Conservation (phyloP, 1,284 basidiomycete species). For the Sparassis latifolia region DNA sequence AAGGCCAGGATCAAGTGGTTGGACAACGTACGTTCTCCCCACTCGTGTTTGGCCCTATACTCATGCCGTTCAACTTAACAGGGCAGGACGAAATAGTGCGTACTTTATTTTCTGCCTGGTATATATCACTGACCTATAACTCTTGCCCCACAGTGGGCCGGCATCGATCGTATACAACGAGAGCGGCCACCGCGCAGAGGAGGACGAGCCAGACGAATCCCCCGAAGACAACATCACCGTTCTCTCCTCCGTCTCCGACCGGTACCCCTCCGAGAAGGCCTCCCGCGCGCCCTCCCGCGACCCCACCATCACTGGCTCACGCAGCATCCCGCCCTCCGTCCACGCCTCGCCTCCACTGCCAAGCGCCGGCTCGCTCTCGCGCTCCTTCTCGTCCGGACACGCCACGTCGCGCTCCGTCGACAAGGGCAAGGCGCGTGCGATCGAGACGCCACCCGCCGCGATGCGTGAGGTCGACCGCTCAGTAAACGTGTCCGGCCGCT, state of each 20-base stretch:
- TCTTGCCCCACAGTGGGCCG: conserved; percentile 44
- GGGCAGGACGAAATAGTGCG: conserved; percentile 62
- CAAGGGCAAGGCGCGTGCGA: conserved; percentile 24
- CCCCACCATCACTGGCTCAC: conserved; percentile 10
- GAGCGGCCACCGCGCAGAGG: conserved; percentile 63
- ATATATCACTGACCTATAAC: conserved; percentile 6
- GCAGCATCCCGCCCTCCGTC: conserved; percentile 16
- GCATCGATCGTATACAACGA: conserved; percentile 77
- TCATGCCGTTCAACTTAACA: conserved; percentile 16
- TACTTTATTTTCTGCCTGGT: conserved; percentile 5
- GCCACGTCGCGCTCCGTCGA: conserved; percentile 9
- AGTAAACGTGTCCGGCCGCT: conserved; percentile 22
- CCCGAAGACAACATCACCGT: conserved; percentile 25
- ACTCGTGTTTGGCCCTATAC: background rate
- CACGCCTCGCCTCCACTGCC: conserved; percentile 14
- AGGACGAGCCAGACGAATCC: conserved; percentile 46
- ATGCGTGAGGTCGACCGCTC: conserved; percentile 20
- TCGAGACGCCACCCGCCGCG: conserved; percentile 8
- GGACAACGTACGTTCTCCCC: conserved; percentile 48
- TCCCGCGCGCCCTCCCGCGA: conserved; percentile 27
- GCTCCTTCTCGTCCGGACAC: conserved; percentile 10
- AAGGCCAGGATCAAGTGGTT: conserved; percentile 75
- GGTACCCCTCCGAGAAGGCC: conserved; percentile 13
- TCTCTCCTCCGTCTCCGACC: conserved; percentile 19
- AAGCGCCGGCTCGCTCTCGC: conserved; percentile 14